phyloP scores from a whole-genome alignment of 345 rosid genomes.

The Ailanthus altissimus region DNA sequence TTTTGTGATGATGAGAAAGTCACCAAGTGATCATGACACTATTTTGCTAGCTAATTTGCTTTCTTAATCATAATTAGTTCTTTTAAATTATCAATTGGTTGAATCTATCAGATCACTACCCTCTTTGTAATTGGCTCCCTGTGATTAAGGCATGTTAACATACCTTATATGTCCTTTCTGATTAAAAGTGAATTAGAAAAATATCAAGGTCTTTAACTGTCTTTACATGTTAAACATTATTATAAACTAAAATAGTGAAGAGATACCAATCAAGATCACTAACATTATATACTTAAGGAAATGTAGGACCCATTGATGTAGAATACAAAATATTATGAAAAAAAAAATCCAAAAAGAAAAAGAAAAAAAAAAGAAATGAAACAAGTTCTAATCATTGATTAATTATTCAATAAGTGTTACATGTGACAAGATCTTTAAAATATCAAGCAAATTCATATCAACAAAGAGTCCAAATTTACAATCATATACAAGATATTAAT shows the following conservation, averaged over 20 bases:
- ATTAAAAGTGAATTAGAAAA: not conserved
- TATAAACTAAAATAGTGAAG: constrained; percentile 6
- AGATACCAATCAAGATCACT: constrained; percentile 16
- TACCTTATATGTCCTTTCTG: not conserved
- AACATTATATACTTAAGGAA: constrained; percentile 3
- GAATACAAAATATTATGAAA: not conserved
- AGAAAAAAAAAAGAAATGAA: not conserved
- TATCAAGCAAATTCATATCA: not conserved
- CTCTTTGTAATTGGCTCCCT: not conserved
- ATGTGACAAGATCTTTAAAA: not conserved
- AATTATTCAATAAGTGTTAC: not conserved
- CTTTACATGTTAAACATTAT: not conserved
- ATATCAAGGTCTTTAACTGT: not conserved
- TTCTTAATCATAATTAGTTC: not conserved
- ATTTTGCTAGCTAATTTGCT: not conserved
- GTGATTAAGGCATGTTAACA: not conserved
- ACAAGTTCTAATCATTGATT: not conserved
- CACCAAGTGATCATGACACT: not conserved
- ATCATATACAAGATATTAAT: not conserved
- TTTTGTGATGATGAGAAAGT: not conserved
- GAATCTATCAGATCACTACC: not conserved
- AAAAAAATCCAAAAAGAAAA: not conserved
- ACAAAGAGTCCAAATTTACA: not conserved
- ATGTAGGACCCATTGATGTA: constrained; percentile 16
- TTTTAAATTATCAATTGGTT: not conserved